These are phyloP conservation scores for Asterella californica DNA, from an alignment of 225 moss, liverwort and hornwort species.

Conservation along the genomic window DNA sequence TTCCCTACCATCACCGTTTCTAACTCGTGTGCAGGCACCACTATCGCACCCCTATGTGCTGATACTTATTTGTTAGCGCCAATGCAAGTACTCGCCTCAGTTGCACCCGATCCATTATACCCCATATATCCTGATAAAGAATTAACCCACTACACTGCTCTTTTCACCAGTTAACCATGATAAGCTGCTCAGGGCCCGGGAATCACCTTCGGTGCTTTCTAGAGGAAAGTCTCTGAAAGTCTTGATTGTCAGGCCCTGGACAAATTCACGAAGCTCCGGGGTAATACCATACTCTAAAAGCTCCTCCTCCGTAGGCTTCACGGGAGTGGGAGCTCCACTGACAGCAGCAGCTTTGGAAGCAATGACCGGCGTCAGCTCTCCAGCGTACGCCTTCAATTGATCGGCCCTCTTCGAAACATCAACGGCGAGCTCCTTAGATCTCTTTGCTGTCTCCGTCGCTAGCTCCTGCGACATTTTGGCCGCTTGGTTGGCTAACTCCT, in stretches of 20 bases:
- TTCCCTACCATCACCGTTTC: no score
- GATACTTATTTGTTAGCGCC: no score
- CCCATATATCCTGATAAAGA: neutral
- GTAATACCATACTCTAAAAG: conserved; percentile 86
- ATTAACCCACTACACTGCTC: neutral
- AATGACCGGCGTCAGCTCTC: conserved; percentile 68
- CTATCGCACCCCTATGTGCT: no score
- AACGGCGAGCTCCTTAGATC: conserved; percentile 72
- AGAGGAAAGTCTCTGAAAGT: conserved; percentile 82
- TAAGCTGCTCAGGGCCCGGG: neutral
- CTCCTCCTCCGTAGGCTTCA: conserved; percentile 66
- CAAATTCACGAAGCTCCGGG: conserved; percentile 82
- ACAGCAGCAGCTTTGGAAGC: conserved; percentile 33
- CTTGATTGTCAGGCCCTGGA: conserved; percentile 81
- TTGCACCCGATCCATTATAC: neutral
- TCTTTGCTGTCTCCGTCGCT: conserved; percentile 81
- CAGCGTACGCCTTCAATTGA: conserved; percentile 85
- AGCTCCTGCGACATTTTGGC: conserved; percentile 85
- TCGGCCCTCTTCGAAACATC: conserved; percentile 84
- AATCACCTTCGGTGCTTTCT: conserved; percentile 68
- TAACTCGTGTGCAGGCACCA: no score
- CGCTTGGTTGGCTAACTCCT: conserved; percentile 86
- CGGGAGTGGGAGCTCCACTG: conserved; percentile 23
- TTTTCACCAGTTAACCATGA: neutral
- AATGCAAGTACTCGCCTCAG: no score